phyloP scores from a whole-genome alignment of 2,329 filamentous ascomycete genomes.

The Fusarium sp. region DNA sequence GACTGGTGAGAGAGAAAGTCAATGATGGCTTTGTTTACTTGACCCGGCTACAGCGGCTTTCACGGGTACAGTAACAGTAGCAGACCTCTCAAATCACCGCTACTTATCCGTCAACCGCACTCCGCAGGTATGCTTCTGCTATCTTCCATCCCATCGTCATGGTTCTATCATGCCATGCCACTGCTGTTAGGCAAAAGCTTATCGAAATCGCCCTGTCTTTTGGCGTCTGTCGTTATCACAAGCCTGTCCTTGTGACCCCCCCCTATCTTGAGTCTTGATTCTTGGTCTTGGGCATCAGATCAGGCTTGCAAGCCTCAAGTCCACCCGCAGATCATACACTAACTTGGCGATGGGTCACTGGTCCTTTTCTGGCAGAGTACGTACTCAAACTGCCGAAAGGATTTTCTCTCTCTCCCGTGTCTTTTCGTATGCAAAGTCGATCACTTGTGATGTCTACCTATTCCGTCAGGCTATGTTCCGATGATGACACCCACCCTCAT shows the following conservation, averaged over 20 bases:
- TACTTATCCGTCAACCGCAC: neutral
- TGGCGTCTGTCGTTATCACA: slow-evolving; percentile 1
- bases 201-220: neutral
- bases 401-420: neutral
- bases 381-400: slow-evolving; percentile 21
- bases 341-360: neutral
- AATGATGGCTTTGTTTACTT: neutral
- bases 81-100: neutral
- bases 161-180: neutral
- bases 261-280: neutral
- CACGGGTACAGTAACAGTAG: neutral
- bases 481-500: neutral
- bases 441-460: neutral
- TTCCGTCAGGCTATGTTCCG: neutral
- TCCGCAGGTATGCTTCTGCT: neutral
- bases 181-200: slow-evolving; percentile 19
- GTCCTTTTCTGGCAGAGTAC: neutral
- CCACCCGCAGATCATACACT: slow-evolving; percentile 3
- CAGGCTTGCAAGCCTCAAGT: slow-evolving; percentile 6
- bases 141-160: slow-evolving; percentile 11
- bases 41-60: neutral
- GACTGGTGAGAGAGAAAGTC: neutral
- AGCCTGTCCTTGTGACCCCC: slow-evolving; percentile 14
- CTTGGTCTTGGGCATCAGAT: neutral
- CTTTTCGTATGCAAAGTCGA: neutral